Evolutionary conservation across 352 stramenopile genomes (phyloP), one percentile per base, ranked within the genome.

Genomic region (Globisporangium apiculatum): DNA sequence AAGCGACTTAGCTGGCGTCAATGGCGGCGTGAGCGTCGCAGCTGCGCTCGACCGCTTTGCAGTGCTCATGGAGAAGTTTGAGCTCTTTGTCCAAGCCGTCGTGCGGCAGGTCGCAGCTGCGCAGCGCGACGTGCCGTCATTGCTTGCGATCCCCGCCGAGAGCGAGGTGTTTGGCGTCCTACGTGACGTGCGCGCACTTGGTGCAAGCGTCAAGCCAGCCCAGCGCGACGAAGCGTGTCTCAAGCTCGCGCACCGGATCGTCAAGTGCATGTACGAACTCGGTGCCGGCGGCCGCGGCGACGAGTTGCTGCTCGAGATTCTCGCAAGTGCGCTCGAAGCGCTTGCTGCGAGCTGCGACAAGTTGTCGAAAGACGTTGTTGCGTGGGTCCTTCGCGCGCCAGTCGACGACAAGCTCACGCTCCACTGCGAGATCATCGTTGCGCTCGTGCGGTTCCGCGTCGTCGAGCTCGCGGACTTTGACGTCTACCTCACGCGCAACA

Each of bases 191-290:
- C 83, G 83, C 46, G 77, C 80, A 45, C 69, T 93, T 48, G 83
- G 82, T 17, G 66, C 72, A 7, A 83, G 75, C 48, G 85, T 95
- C n/a, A 89, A 90, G 65, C 78, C 82, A 24, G 64, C 69, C 5
- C 63, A 91, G 10, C 79, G 87, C 15, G 87, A 96, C 66, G 94
- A 99, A 71, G 86, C 91, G 15, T 92, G 92, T 35, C 75, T 98
- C n/a, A 97, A 92, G 68, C 98, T 99, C 64, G 92, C 91, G 1
- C 95, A 99, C 65, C 85, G 82, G 24, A 97, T 99, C 55, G 98
- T 99, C 61, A 99, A 99, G 75, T 94, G 94, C 53, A 89, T 99
- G 64, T 99, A 99, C 60, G 95, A 99, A 62, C 65, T 95, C 17
- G 83, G 83, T 43, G 11, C 40, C 14, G 78, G 80, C 35, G 81